Evolutionary conservation across 208 protist species (phyloP).

Genomic region (Acanthamoeba pearcei): DNA sequence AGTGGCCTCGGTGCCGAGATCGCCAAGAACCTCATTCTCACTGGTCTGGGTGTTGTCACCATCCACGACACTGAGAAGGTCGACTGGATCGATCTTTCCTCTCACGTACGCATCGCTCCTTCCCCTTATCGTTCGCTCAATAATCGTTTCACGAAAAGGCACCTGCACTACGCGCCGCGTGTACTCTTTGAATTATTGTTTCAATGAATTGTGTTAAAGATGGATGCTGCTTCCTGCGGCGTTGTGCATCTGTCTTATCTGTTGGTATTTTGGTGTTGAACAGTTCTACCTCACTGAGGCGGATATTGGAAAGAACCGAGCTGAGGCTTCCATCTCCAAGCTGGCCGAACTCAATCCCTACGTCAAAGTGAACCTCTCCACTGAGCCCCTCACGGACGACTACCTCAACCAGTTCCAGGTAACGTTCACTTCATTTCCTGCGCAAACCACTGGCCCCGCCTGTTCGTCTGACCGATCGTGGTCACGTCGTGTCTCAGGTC

Average conservation of each 20-base stretch:
- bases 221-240: too few relatives aligned
- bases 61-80: constrained; percentile 89
- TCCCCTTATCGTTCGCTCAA: background rate
- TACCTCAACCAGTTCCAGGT: constrained; percentile 83
- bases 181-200: constrained; percentile 5
- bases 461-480: background rate
- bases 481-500: background rate
- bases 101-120: constrained; percentile 82
- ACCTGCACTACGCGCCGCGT: too few relatives aligned
- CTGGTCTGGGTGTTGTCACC: constrained; percentile 93
- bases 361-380: constrained; percentile 82
- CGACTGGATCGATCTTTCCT: constrained; percentile 88
- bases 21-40: constrained; percentile 95
- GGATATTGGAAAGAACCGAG: constrained; percentile 92
- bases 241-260: background rate
- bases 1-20: constrained; percentile 94
- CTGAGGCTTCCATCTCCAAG: constrained; percentile 80
- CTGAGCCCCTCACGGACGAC: constrained; percentile 81
- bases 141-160: too few relatives aligned
- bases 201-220: too few relatives aligned
- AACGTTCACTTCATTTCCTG: background rate
- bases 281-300: constrained; percentile 93
- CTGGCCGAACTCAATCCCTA: constrained; percentile 94
- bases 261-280: background rate
- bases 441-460: background rate